phyloP scores from a whole-genome alignment of 805 yeast genomes.

The Starmerella powellii region DNA sequence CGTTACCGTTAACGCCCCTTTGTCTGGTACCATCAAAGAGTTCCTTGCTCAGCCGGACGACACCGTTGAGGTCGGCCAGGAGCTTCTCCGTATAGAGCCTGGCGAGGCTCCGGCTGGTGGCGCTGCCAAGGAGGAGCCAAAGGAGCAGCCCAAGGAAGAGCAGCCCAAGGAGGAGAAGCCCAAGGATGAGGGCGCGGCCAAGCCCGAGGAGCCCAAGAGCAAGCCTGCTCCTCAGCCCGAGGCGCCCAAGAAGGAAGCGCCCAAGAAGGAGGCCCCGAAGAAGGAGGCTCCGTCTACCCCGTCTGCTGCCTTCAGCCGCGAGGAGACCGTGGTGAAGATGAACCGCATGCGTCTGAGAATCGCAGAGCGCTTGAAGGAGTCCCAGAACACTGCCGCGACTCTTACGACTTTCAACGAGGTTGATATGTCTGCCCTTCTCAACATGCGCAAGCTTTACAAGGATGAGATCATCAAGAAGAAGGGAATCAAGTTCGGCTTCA shows the following conservation, averaged over 20 bases:
- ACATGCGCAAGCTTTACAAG: conserved; percentile 91
- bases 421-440: conserved; percentile 85
- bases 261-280: conserved; percentile 28
- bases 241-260: conserved; percentile 24
- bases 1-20: conserved; percentile 91
- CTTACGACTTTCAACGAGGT: conserved; percentile 96
- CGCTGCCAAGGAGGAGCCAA: conserved; percentile 24
- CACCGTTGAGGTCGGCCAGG: conserved; percentile 94
- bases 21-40: conserved; percentile 79
- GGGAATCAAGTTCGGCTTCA: conserved; percentile 92
- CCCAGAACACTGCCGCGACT: conserved; percentile 97
- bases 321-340: conserved; percentile 90
- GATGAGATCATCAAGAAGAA: conserved; percentile 90
- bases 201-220: conserved; percentile 27
- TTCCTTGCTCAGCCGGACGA: conserved; percentile 73
- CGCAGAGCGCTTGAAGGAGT: conserved; percentile 97
- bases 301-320: conserved; percentile 50
- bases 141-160: conserved; percentile 23
- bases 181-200: conserved; percentile 27
- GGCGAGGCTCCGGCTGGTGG: conserved; percentile 57
- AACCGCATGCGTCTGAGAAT: conserved; percentile 98
- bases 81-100: conserved; percentile 72
- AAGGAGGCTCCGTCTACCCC: conserved; percentile 24
- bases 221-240: conserved; percentile 28
- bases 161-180: conserved; percentile 21